Conservation (phyloP, 169 alveolate species). For the Theileria orientalis region DNA sequence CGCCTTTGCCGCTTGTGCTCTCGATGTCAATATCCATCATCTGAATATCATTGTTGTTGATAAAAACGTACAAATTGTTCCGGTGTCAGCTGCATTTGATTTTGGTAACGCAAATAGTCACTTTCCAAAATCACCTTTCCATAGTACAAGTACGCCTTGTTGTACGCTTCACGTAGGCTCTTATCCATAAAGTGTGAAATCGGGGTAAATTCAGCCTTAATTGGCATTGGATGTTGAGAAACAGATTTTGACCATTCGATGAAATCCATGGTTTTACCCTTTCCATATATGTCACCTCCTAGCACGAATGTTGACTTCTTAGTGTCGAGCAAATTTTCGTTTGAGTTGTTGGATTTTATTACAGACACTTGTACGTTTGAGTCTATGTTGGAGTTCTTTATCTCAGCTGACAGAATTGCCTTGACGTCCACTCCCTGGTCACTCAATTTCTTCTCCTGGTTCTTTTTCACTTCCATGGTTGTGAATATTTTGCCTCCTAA, state of each 20-base stretch:
- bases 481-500: slow-evolving; percentile 61
- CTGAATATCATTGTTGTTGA: background rate
- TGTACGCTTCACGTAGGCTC: slow-evolving; percentile 25
- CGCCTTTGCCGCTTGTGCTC: background rate
- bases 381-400: slow-evolving; percentile 17
- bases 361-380: slow-evolving; percentile 13
- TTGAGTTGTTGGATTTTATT: background rate
- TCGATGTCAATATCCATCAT: background rate
- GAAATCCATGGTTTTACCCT: slow-evolving; percentile 32
- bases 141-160: slow-evolving; percentile 53
- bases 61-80: background rate
- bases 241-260: slow-evolving; percentile 58
- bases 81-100: slow-evolving; percentile 3
- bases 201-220: slow-evolving; percentile 58
- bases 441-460: slow-evolving; percentile 36
- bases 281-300: slow-evolving; percentile 55
- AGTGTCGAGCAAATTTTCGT: slow-evolving; percentile 12
- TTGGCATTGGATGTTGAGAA: slow-evolving; percentile 56
- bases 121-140: slow-evolving; percentile 23
- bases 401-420: slow-evolving; percentile 31
- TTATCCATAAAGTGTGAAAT: slow-evolving; percentile 21
- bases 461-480: slow-evolving; percentile 32
- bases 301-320: slow-evolving; percentile 37
- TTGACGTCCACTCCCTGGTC: slow-evolving; percentile 38
- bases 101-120: background rate